Conservation (phyloP, 805 yeast species). For the Candida anglica region DNA sequence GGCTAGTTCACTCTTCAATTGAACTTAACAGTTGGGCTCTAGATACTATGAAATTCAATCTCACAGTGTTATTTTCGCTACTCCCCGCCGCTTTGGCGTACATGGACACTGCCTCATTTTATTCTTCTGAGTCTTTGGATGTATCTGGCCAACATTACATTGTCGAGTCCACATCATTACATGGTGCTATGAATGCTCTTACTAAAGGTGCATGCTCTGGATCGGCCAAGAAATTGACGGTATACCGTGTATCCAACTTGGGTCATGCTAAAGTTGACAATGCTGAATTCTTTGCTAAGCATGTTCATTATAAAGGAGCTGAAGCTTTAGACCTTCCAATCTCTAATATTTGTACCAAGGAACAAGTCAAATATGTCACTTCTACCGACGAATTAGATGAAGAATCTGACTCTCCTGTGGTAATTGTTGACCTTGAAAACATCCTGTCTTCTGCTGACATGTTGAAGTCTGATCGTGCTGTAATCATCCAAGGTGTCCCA, state of each 20-base stretch:
- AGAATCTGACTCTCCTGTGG: not conserved
- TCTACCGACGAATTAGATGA: not conserved
- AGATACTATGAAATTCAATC: too few species aligned
- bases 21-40: too few species aligned
- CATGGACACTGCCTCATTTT: conserved; percentile 20
- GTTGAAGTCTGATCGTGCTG: not conserved
- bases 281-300: conserved; percentile 4
- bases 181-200: conserved; percentile 11
- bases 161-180: conserved; percentile 16
- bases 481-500: conserved; percentile 30
- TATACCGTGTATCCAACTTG: conserved; percentile 23
- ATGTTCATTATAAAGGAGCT: conserved; percentile 16
- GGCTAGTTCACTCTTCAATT: too few species aligned
- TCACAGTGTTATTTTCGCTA: conserved; percentile 6
- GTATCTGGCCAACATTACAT: conserved; percentile 12
- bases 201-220: conserved; percentile 15
- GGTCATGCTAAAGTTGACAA: not conserved
- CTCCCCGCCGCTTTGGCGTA: conserved; percentile 14
- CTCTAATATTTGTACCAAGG: conserved; percentile 9
- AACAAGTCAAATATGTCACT: conserved; percentile 6
- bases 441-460: not conserved
- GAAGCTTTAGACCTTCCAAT: conserved; percentile 13
- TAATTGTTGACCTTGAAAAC: conserved; percentile 5
- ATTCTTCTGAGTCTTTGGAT: conserved; percentile 7
- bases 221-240: conserved; percentile 13